Evolutionary conservation across 2,329 filamentous ascomycete species (phyloP).

Genomic region (Thielaviopsis punctulata): DNA sequence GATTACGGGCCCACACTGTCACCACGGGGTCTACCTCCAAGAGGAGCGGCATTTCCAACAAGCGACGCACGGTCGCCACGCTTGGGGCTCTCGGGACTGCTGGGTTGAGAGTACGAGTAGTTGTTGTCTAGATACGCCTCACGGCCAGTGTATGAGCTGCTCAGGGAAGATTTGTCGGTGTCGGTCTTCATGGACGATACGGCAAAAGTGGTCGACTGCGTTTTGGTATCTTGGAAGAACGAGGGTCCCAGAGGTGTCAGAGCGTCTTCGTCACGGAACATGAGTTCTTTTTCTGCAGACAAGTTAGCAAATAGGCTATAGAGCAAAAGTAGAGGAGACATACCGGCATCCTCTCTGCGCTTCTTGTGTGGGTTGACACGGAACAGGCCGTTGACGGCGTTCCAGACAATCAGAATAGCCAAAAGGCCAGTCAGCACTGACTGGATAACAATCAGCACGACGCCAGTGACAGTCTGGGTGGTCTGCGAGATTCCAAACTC

Average conservation of each 20-base stretch:
- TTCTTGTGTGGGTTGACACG: slow-evolving; percentile 81
- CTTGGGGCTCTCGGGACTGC: slow-evolving; percentile 14
- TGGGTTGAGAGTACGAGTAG: slow-evolving; percentile 14
- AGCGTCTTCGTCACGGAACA: slow-evolving; percentile 53
- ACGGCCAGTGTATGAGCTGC: slow-evolving; percentile 2
- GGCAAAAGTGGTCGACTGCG: slow-evolving; percentile 26
- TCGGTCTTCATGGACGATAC: slow-evolving; percentile 23
- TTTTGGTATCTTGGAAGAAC: slow-evolving; percentile 37
- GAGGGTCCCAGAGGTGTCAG: slow-evolving; percentile 79
- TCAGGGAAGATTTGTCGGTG: not conserved
- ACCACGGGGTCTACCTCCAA: slow-evolving; percentile 12
- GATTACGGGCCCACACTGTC: not conserved
- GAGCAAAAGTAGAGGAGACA: slow-evolving; percentile 20
- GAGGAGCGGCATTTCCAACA: slow-evolving; percentile 21
- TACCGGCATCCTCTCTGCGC: slow-evolving; percentile 79
- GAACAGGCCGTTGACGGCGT: slow-evolving; percentile 67
- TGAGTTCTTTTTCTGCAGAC: slow-evolving; percentile 42
- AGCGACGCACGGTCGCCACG: slow-evolving; percentile 19
- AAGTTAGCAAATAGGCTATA: slow-evolving; percentile 16
- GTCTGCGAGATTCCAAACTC: slow-evolving; percentile 79
- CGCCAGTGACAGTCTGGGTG: slow-evolving; percentile 82
- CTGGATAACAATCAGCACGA: slow-evolving; percentile 88
- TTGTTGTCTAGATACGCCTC: slow-evolving; percentile 6
- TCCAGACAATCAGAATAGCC: slow-evolving; percentile 75
- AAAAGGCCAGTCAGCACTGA: slow-evolving; percentile 65